Evolutionary conservation across 2,329 filamentous ascomycete genomes (phyloP).

Genomic region (Cordyceps pruinosa): DNA sequence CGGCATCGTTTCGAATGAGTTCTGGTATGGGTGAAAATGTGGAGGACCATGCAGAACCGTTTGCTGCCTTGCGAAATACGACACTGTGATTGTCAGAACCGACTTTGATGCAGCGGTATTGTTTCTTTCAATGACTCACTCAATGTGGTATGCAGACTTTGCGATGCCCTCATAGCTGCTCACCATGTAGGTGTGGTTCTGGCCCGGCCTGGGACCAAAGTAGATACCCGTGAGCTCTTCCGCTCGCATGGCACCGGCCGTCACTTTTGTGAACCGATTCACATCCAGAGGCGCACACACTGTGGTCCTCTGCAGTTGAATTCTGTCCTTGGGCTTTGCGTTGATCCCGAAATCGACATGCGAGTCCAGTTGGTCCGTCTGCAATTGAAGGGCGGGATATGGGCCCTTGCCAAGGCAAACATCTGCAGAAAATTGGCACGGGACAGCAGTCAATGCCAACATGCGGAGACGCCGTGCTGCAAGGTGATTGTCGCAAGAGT

Average conservation of each 20-base stretch:
- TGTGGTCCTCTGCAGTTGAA: neutral
- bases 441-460: neutral
- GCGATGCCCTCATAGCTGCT: constrained; percentile 2
- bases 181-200: constrained; percentile 6
- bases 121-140: neutral
- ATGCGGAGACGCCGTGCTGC: neutral
- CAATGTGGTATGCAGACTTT: constrained; percentile 2
- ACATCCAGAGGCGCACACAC: neutral
- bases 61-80: neutral
- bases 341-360: neutral
- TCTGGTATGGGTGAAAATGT: constrained; percentile 2
- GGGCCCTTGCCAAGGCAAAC: neutral
- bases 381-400: neutral
- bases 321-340: neutral
- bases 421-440: neutral
- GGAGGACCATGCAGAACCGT: neutral
- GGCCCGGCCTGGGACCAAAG: neutral
- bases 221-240: neutral
- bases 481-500: neutral
- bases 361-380: neutral
- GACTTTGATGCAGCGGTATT: neutral
- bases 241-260: neutral
- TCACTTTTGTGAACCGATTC: neutral
- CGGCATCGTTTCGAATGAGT: constrained; percentile 7
- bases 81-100: neutral